Percentiles rank a stretch among this genome's conserved stretches.
These are phyloP conservation scores for Andalucia godoyi DNA, from an alignment of 78 protist species.

Conservation along the genomic window DNA sequence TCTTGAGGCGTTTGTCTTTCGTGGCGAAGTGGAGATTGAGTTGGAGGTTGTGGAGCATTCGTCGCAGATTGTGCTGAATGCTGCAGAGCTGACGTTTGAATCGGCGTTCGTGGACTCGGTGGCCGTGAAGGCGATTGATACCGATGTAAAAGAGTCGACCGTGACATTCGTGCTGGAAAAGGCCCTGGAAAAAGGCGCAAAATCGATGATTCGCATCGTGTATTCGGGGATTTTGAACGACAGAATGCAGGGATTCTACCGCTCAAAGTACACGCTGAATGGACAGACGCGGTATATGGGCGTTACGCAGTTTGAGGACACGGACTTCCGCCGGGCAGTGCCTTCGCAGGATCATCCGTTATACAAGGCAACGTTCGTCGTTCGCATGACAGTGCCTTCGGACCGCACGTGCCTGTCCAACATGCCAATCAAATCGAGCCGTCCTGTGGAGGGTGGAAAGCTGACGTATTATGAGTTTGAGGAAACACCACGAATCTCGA, in stretches of 20 bases:
- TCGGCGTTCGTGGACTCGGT: not conserved
- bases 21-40: constrained; percentile 25
- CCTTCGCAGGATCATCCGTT: constrained; percentile 84
- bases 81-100: not conserved
- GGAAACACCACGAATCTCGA: constrained; percentile 54
- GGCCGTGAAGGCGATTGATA: not conserved
- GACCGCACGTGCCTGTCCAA: constrained; percentile 24
- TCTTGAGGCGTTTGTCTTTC: constrained; percentile 17
- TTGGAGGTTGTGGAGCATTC: not conserved
- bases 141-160: not conserved
- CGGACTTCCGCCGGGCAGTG: constrained; percentile 67
- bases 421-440: not conserved
- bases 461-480: not conserved
- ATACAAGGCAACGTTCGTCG: constrained; percentile 66
- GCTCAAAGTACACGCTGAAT: constrained; percentile 23
- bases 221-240: constrained; percentile 46
- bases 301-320: constrained; percentile 83
- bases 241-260: constrained; percentile 54
- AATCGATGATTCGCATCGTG: not conserved
- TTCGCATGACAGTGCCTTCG: not conserved
- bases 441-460: not conserved
- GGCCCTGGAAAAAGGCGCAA: not conserved
- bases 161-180: not conserved
- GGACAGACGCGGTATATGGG: constrained; percentile 26
- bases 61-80: not conserved